Percentiles rank a stretch among this genome's conserved stretches.
Evolutionary conservation across 768 basidiomycete species (phyloP).

Genomic region (Tephrocybe rancida): DNA sequence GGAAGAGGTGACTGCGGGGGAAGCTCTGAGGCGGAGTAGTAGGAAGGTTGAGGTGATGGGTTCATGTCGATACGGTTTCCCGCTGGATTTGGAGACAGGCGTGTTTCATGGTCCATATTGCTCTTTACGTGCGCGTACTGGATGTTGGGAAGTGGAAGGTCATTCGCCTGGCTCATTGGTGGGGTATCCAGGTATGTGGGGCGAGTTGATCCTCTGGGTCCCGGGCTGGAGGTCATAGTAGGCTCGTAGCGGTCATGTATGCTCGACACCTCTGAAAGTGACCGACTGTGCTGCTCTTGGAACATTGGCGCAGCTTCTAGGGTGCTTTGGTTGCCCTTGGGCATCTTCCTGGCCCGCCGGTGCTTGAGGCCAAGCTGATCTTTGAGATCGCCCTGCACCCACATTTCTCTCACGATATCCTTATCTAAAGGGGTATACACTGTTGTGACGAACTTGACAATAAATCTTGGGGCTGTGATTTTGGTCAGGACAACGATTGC

Average conservation of each 20-base stretch:
- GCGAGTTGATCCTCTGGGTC: conserved; percentile 36
- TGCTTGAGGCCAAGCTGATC: conserved; percentile 76
- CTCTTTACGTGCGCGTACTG: conserved; percentile 26
- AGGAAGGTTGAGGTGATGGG: conserved; percentile 53
- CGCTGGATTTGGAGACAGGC: conserved; percentile 28
- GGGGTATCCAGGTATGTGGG: conserved; percentile 50
- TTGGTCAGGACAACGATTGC: background rate
- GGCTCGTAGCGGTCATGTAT: conserved; percentile 51
- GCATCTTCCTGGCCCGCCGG: conserved; percentile 53
- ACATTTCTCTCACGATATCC: conserved; percentile 91
- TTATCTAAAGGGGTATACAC: conserved; percentile 83
- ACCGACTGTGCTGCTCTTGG: conserved; percentile 60
- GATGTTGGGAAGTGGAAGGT: conserved; percentile 27
- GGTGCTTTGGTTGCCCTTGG: conserved; percentile 28
- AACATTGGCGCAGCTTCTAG: conserved; percentile 77
- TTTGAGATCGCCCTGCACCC: conserved; percentile 83
- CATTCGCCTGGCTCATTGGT: conserved; percentile 35
- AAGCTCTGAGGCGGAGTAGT: conserved; percentile 72
- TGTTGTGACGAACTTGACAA: conserved; percentile 70
- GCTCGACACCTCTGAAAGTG: conserved; percentile 60
- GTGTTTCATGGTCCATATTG: conserved; percentile 19
- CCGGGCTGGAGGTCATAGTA: conserved; percentile 27
- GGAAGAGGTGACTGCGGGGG: conserved; percentile 65
- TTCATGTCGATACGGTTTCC: conserved; percentile 21
- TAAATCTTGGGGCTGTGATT: conserved; percentile 72